Evolutionary conservation across 108 stramenopile species (phyloP), one percentile per base, ranked within the genome.

Genomic region (Skeletonema grethae): DNA sequence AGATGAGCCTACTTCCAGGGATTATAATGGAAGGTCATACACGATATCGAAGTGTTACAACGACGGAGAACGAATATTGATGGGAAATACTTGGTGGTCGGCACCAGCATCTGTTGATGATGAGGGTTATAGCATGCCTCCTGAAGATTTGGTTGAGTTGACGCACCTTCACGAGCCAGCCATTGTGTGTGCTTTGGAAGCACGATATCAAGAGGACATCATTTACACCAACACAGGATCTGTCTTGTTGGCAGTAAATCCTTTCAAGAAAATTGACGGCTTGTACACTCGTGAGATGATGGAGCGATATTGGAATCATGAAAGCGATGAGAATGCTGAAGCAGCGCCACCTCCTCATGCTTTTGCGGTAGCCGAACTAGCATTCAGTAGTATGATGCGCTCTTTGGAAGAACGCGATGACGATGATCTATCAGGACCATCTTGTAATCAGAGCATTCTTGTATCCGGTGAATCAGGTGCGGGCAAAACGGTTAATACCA

Each of bases 191-290:
- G 91, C 86, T 28, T 50, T 93, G 36, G 72, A 75, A 25, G 32
- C 72, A 11, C 84, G 89, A 48, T 95, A 93, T 67, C 58, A 76
- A 50, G 65, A 74, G 63, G 75, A 88, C 58, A 36, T 61, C 16
- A 96, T 96, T 56, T 97, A 98, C 68, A 98, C 98, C 22, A 82
- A 82, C 58, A 96, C 96, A 4, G 98, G 98, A 15, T 79, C 90
- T 58, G 93, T 97, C 35, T 78, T 97, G 30, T 63, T 98, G 55
- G 95, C 94, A 18, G 69, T 97, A 61, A 98, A 98, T 87, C 97
- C 98, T 5, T 94, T 93, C 62, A 84, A 85, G 56, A 64, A 74
- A 12, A 53, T 89, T 15, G 65, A 85, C 55, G 62, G 73, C 41
- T 55, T 66, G 18, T 61, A 67, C 39, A 75, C 65, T 38, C 65